These are phyloP conservation scores for Lavandula angustifolia DNA, from an alignment of 257 asterid species.

Conservation along the genomic window DNA sequence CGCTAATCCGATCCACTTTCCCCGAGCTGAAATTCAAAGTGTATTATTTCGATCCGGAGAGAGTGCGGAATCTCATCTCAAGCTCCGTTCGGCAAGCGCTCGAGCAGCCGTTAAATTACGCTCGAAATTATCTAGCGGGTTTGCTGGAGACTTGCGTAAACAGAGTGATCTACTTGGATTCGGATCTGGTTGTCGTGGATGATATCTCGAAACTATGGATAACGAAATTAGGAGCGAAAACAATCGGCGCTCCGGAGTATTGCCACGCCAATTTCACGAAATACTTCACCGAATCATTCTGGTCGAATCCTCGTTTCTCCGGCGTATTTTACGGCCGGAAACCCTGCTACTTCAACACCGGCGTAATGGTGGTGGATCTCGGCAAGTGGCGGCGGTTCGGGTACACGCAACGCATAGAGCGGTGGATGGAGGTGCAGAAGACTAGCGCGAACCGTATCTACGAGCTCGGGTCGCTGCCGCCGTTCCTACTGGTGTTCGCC, in stretches of 20 bases:
- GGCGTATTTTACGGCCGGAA: conserved; percentile 47
- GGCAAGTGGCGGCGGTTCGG: conserved; percentile 53
- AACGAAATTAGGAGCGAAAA: conserved; percentile 37
- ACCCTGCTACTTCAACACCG: too few relatives aligned
- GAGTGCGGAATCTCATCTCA: conserved; percentile 52
- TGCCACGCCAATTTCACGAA: conserved; percentile 72
- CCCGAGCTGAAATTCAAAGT: conserved; percentile 50
- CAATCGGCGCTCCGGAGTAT: conserved; percentile 71
- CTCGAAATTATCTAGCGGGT: conserved; percentile 61
- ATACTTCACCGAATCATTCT: conserved; percentile 57
- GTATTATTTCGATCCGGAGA: conserved; percentile 57
- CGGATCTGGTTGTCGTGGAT: conserved; percentile 68
- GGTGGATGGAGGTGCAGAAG: conserved; percentile 71
- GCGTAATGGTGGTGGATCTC: conserved; percentile 41
- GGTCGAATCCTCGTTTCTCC: conserved; percentile 45
- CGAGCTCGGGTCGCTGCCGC: conserved; percentile 75
- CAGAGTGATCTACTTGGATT: conserved; percentile 64
- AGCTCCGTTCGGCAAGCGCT: conserved; percentile 57
- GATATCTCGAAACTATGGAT: conserved; percentile 61
- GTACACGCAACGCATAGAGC: conserved; percentile 54
- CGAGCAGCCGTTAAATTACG: conserved; percentile 73
- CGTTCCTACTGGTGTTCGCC: conserved; percentile 59
- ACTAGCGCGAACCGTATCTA: conserved; percentile 44
- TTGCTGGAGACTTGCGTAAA: conserved; percentile 54
- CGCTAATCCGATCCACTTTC: conserved; percentile 49